Base-by-base conservation (phyloP, 352 stramenopile genomes). In the Globisporangium canariense region DNA sequence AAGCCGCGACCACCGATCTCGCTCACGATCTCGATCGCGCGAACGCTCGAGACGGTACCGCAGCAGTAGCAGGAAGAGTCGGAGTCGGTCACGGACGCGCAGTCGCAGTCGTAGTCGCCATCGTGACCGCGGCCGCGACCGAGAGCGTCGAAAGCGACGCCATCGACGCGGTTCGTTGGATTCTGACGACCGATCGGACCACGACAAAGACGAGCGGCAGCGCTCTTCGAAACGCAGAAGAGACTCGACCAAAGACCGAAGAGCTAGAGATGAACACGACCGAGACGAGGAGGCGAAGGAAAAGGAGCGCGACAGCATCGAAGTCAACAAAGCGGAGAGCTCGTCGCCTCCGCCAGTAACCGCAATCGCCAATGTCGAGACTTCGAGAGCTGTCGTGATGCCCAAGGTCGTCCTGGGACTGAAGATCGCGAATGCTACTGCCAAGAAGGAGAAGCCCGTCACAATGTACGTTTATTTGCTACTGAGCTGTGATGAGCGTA, bases 331-430 rank as follows among this genome's bases (percentile, higher is more conserved):
- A 25, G 18, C n/a, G 28, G 16, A 43, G 3, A 40, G 30, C 11
- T 57, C 50, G 20, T 61, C 56, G 5, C 50, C 55, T 32, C 25
- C 34, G n/a, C 22, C 57, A 46, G 4, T 9, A 45, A 4, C 57
- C 28, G 43, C 45, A 22, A 54, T 10, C 5, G 1, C 18, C 16
- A 25, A 16, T 38, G 34, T 50, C 9, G 14, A 45, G n/a, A 6
- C 51, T 36, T 47, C 66, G 16, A 64, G 55, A 30, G n/a, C 32
- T 45, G n/a, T 32, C 14, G 56, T 65, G 18, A 60, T 67, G n/a
- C 62, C 70, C n/a, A 83, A 80, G 63, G 56, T 83, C 36, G 75
- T 83, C 1, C 65, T 86, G 51, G 77, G 76, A n/a, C 65, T 86
- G 28, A 86, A 83, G 50, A 66, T 79, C 60, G 51, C 56, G 20